Evolutionary conservation across 768 basidiomycete genomes (phyloP).

Genomic region (Imleria badia): DNA sequence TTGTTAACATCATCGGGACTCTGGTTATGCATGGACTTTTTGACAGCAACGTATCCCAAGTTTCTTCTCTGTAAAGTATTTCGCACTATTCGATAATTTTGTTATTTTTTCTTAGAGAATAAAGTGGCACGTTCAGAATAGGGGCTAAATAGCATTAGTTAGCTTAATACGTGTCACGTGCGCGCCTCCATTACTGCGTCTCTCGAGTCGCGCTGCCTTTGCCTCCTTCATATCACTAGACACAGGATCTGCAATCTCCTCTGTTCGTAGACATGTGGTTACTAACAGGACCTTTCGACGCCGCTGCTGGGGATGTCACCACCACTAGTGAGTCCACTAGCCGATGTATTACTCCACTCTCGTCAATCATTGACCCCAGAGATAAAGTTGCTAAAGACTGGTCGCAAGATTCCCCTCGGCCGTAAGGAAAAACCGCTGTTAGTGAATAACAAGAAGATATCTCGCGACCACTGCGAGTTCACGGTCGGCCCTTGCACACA

Average conservation of each 20-base stretch:
- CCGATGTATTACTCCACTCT: conserved; percentile 24
- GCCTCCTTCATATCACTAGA: background rate
- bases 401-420: conserved; percentile 52
- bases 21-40: conserved; percentile 4
- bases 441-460: conserved; percentile 64
- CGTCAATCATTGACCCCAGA: conserved; percentile 28
- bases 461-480: conserved; percentile 58
- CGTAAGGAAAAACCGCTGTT: conserved; percentile 53
- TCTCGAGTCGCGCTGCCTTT: background rate
- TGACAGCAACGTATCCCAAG: conserved; percentile 5
- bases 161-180: conserved; percentile 8
- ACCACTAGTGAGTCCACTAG: conserved; percentile 39
- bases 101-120: background rate
- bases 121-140: no score
- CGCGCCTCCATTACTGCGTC: background rate
- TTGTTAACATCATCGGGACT: background rate
- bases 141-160: background rate
- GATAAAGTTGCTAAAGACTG: conserved; percentile 63
- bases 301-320: conserved; percentile 32
- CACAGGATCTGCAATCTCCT: background rate
- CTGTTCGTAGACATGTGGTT: conserved; percentile 55
- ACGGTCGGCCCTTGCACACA: conserved; percentile 49
- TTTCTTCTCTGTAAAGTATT: conserved; percentile 21
- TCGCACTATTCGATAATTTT: conserved; percentile 10
- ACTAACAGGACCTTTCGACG: conserved; percentile 55